Base-by-base conservation (phyloP, 2,329 filamentous ascomycete species). In the Sordariomycetes sp. region DNA sequence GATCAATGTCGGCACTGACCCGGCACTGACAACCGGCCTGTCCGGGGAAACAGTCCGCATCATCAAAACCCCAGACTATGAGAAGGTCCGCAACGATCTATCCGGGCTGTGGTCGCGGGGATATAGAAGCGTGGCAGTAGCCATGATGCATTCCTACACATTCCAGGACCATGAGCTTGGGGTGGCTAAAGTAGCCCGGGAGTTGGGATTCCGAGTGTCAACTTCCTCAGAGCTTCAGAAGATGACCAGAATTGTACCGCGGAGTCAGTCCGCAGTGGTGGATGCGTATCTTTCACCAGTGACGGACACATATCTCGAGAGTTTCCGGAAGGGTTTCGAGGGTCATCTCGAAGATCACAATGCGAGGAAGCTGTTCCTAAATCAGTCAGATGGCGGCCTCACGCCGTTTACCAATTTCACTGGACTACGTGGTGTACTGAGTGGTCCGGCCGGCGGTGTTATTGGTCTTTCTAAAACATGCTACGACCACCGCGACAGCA, bases 81-180 rank as follows among this genome's bases (percentile, higher is more conserved):
- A 56, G 55, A 66, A 36, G 44, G 58, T 4, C 70, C 79, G 40
- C 15, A 10, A n/a, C 5, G 30, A 32, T 20, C 54, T 87, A 9
- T 64, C 78, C 43, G 53, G 62, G 2, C 65, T 86, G 1, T 79
- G 74, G 39, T 66, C 75, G 20, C 61, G 70, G 8, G 81, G 82
- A 0, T 69, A 82, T 42, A 38, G 50, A 11, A 59, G 54, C 11
- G 33, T 65, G 1, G 61, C 59, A 3, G 74, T 87, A 3, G 82
- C 76, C 38, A 61, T 86, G 35, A 79, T 86, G 64, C 83, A 87
- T 47, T 79, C 78, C 8, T 87, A 87, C 46, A 54, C 57, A 14
- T 61, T 54, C 21, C 80, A 79, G 1, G 66, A 72, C 8, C 82
- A 86, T 40, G 60, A 64, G 34, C 39, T 54, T 1, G 46, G 51